Conservation (phyloP, 2,329 filamentous ascomycete species). For the Fusarium tricinctum region DNA sequence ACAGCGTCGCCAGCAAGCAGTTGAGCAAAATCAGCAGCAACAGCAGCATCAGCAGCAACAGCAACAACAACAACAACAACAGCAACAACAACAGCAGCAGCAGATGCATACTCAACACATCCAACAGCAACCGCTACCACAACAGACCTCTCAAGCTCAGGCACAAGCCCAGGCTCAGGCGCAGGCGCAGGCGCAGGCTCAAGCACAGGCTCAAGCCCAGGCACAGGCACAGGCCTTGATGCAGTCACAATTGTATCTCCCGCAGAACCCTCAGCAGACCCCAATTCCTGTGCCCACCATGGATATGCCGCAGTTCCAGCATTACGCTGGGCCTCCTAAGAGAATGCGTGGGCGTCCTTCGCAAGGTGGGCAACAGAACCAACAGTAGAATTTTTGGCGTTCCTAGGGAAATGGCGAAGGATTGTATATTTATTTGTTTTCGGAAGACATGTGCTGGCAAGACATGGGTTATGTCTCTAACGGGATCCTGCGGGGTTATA, state of each 20-base stretch:
- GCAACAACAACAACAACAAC: slow-evolving; percentile 45
- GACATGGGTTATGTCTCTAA: slow-evolving; percentile 28
- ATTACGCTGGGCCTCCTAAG: slow-evolving; percentile 51
- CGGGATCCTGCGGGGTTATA: slow-evolving; percentile 27
- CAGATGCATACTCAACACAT: slow-evolving; percentile 43
- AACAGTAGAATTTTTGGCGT: slow-evolving; percentile 19
- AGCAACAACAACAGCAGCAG: slow-evolving; percentile 44
- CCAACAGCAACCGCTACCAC: slow-evolving; percentile 48
- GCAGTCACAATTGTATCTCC: slow-evolving; percentile 51
- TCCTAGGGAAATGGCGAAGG: slow-evolving; percentile 28
- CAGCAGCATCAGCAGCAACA: slow-evolving; percentile 47
- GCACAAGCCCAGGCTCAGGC: slow-evolving; percentile 46
- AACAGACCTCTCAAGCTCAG: slow-evolving; percentile 45
- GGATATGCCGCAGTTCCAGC: slow-evolving; percentile 50
- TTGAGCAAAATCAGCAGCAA: slow-evolving; percentile 48
- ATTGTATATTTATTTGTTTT: slow-evolving; percentile 17
- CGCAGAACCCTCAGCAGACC: slow-evolving; percentile 44
- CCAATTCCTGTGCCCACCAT: slow-evolving; percentile 50
- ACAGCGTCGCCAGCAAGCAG: slow-evolving; percentile 46
- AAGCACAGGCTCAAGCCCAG: slow-evolving; percentile 48
- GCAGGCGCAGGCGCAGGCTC: slow-evolving; percentile 34
- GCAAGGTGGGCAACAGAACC: slow-evolving; percentile 33
- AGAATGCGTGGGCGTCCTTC: slow-evolving; percentile 50
- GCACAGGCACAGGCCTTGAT: slow-evolving; percentile 47
- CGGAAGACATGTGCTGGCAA: slow-evolving; percentile 10